These are phyloP conservation scores for Epichloe glyceriae DNA, from an alignment of 2,329 filamentous ascomycete genomes.

Conservation along the genomic window DNA sequence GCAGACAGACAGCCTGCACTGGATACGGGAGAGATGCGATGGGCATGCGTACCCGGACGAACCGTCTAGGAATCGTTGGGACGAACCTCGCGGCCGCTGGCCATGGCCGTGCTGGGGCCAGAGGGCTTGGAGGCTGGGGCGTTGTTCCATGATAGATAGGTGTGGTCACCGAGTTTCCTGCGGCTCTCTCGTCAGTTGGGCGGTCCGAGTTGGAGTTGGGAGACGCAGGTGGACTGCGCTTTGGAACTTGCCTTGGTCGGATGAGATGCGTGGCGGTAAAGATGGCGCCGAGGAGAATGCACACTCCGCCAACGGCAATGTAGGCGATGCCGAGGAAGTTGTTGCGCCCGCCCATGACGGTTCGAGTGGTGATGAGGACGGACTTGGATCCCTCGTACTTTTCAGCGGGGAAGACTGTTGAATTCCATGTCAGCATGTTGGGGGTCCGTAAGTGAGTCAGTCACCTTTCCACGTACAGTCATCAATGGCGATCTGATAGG, in stretches of 20 bases:
- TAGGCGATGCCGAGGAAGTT: conserved; percentile 95
- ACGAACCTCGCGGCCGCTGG: conserved; percentile 44
- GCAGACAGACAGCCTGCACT: not conserved
- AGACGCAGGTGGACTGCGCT: not conserved
- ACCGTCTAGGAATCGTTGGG: conserved; percentile 28
- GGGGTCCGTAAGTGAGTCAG: no score
- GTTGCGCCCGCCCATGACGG: conserved; percentile 89
- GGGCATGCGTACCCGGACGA: conserved; percentile 12
- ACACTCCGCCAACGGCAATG: conserved; percentile 84
- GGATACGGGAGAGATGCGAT: not conserved
- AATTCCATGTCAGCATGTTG: not conserved
- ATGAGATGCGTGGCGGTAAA: conserved; percentile 88
- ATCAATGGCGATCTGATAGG: conserved; percentile 63
- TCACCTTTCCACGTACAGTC: conserved; percentile 48
- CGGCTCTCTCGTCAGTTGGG: not conserved
- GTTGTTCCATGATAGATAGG: conserved; percentile 90
- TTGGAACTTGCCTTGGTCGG: conserved; percentile 59
- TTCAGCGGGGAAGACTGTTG: conserved; percentile 63
- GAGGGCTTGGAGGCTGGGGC: conserved; percentile 31
- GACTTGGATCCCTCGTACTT: conserved; percentile 80
- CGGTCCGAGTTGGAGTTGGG: conserved; percentile 1
- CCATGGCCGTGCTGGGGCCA: conserved; percentile 29
- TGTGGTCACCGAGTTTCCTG: conserved; percentile 95
- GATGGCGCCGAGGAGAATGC: conserved; percentile 72
- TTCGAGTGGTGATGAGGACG: conserved; percentile 77